A percentile compares a stretch with the other conserved stretches of the same genome.
phyloP scores from a whole-genome alignment of 768 basidiomycete genomes.

The Mycena belliarum region DNA sequence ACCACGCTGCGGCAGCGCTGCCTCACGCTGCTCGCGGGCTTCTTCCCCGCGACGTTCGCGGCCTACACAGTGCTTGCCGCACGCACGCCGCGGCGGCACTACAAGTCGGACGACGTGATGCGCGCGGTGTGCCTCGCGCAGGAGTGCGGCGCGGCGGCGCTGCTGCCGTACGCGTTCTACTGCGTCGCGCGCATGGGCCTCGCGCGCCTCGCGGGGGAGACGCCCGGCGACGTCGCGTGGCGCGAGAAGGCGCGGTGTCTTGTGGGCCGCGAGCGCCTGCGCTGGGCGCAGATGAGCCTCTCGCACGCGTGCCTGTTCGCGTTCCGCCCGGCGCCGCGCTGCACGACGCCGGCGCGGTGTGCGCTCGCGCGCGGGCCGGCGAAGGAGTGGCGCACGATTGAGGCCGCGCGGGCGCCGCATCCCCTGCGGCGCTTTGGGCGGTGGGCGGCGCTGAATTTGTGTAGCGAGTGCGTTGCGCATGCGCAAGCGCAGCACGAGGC shows the following conservation, averaged over 20 bases:
- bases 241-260: slow-evolving; percentile 39
- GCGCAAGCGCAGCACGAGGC: slow-evolving; percentile 24
- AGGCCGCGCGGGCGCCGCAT: slow-evolving; percentile 34
- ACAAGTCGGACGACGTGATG: slow-evolving; percentile 44
- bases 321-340: slow-evolving; percentile 35
- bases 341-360: slow-evolving; percentile 33
- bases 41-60: slow-evolving; percentile 41
- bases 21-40: slow-evolving; percentile 45
- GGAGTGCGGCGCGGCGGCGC: slow-evolving; percentile 37
- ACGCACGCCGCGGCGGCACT: slow-evolving; percentile 25
- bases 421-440: slow-evolving; percentile 21
- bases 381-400: slow-evolving; percentile 46
- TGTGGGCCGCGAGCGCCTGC: slow-evolving; percentile 42
- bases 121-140: slow-evolving; percentile 46
- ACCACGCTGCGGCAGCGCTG: slow-evolving; percentile 52
- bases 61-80: slow-evolving; percentile 33
- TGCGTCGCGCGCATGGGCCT: slow-evolving; percentile 45
- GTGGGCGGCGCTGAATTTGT: slow-evolving; percentile 25
- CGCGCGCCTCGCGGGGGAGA: slow-evolving; percentile 38
- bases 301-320: slow-evolving; percentile 45
- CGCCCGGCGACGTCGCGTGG: slow-evolving; percentile 40
- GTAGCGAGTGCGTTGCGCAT: slow-evolving; percentile 21
- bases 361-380: slow-evolving; percentile 38
- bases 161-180: slow-evolving; percentile 53
- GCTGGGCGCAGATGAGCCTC: slow-evolving; percentile 41